Evolutionary conservation across 2,329 filamentous ascomycete genomes (phyloP).

Genomic region (Talaromyces atroroseus): DNA sequence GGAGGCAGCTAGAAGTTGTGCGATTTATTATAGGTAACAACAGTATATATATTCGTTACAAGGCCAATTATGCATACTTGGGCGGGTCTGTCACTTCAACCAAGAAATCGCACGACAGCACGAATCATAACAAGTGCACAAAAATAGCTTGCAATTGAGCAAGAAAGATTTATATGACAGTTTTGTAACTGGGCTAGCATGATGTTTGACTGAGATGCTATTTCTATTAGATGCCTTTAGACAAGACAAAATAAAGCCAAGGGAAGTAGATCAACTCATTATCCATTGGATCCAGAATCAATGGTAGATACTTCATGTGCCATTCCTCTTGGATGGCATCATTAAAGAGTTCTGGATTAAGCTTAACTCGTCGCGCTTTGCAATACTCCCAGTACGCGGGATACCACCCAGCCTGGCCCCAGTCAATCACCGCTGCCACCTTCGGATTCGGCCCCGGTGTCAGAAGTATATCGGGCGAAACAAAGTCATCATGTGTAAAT

Average conservation of each 20-base stretch:
- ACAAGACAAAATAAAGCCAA: constrained; percentile 22
- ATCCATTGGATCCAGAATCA: constrained; percentile 22
- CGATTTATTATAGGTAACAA: too few relatives aligned
- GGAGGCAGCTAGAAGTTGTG: too few relatives aligned
- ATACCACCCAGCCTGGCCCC: constrained; percentile 28
- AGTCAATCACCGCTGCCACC: constrained; percentile 25
- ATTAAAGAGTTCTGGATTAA: constrained; percentile 19
- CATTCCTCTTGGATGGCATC: constrained; percentile 21
- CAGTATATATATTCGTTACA: too few relatives aligned
- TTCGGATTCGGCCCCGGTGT: constrained; percentile 19
- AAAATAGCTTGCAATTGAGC: too few relatives aligned
- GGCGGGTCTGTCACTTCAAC: too few relatives aligned
- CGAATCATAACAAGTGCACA: too few relatives aligned
- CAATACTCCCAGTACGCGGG: constrained; percentile 30
- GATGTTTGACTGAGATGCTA: too few relatives aligned
- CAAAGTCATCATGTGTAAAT: constrained; percentile 21
- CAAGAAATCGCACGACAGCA: too few relatives aligned
- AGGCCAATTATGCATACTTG: too few relatives aligned
- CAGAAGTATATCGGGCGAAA: constrained; percentile 21
- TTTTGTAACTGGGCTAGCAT: too few relatives aligned
- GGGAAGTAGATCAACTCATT: constrained; percentile 23
- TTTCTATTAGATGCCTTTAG: background rate
- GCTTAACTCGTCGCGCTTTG: constrained; percentile 22
- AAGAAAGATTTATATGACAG: too few relatives aligned
- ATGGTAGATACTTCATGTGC: constrained; percentile 22